Evolutionary conservation across 352 stramenopile genomes (phyloP).

Genomic region (Stramenopiles sp.): DNA sequence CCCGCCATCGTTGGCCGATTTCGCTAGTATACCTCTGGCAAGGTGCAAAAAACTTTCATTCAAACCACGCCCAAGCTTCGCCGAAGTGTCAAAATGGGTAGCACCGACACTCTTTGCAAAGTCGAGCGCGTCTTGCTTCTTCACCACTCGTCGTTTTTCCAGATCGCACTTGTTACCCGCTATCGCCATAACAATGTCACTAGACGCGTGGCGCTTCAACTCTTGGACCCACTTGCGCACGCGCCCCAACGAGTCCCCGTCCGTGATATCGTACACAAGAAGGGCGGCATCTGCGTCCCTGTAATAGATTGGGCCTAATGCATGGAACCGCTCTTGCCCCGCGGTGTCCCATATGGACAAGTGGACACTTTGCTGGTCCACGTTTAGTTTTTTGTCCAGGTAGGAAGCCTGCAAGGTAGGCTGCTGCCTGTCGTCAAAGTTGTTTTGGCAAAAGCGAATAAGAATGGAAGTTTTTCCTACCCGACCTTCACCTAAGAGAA

Average conservation of each 20-base stretch:
- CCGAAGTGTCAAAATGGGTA: slow-evolving; percentile 63
- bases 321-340: slow-evolving; percentile 12
- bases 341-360: slow-evolving; percentile 11
- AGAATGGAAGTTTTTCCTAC: slow-evolving; percentile 85
- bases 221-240: slow-evolving; percentile 80
- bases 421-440: slow-evolving; percentile 69
- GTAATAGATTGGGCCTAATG: slow-evolving; percentile 31
- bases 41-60: slow-evolving; percentile 70
- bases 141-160: slow-evolving; percentile 59
- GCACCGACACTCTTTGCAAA: slow-evolving; percentile 63
- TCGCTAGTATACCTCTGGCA: slow-evolving; percentile 47
- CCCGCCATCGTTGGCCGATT: neutral
- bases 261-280: slow-evolving; percentile 69
- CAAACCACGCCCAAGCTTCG: slow-evolving; percentile 67
- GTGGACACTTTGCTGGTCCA: slow-evolving; percentile 33
- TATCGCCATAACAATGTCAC: slow-evolving; percentile 70
- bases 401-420: slow-evolving; percentile 78
- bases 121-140: slow-evolving; percentile 46
- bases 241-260: slow-evolving; percentile 59
- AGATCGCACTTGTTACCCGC: slow-evolving; percentile 75
- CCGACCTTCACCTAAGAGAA: slow-evolving; percentile 38
- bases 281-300: slow-evolving; percentile 40
- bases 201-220: slow-evolving; percentile 67
- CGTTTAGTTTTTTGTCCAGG: slow-evolving; percentile 63
- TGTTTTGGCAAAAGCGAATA: slow-evolving; percentile 70